Conservation (phyloP, 257 asterid species). For the Mitragyna speciosa region DNA sequence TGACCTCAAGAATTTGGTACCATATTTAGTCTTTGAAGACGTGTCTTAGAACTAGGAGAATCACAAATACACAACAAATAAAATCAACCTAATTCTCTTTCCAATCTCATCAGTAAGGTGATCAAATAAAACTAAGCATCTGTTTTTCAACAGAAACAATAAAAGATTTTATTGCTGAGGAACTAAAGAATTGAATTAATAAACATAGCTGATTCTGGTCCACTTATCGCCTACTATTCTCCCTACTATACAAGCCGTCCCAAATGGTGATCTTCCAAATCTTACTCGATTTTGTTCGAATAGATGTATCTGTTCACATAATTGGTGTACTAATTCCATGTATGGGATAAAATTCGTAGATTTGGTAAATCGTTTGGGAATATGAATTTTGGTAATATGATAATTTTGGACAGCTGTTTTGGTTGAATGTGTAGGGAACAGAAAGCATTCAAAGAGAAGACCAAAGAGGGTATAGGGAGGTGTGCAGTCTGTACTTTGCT, state of each 20-base stretch:
- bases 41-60: not conserved
- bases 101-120: too few relatives aligned
- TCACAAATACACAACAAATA: not conserved
- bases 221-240: not conserved
- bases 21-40: not conserved
- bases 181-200: too few relatives aligned
- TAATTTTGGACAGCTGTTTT: slow-evolving; percentile 39
- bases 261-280: not conserved
- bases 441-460: slow-evolving; percentile 36
- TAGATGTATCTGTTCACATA: not conserved
- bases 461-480: slow-evolving; percentile 10
- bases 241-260: not conserved
- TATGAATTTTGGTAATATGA: not conserved
- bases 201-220: too few relatives aligned
- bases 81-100: not conserved
- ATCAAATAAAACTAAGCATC: too few relatives aligned
- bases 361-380: not conserved
- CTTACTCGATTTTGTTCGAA: slow-evolving; percentile 1
- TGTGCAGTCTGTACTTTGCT: slow-evolving; percentile 23
- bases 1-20: slow-evolving; percentile 5
- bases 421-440: slow-evolving; percentile 41
- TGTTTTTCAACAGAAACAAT: too few relatives aligned
- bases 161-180: too few relatives aligned
- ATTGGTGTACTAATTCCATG: slow-evolving; percentile 5
- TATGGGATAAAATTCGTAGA: not conserved